A percentile compares a stretch with the other conserved stretches of the same genome.
phyloP scores from a whole-genome alignment of 2,329 filamentous ascomycete species.

The Neurospora sp. region DNA sequence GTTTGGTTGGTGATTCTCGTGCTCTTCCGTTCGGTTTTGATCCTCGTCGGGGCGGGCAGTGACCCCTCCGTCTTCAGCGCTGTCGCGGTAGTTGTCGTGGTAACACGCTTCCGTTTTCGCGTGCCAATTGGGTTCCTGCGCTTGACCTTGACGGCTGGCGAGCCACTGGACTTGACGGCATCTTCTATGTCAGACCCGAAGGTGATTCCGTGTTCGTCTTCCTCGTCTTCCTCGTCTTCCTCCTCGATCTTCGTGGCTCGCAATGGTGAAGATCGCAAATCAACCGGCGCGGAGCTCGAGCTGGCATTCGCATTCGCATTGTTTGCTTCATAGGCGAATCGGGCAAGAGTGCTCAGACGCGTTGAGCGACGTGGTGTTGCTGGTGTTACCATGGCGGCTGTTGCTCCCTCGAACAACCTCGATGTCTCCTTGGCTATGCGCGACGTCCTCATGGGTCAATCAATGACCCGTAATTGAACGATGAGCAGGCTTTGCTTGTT shows the following conservation, averaged over 20 bases:
- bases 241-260: constrained; percentile 15
- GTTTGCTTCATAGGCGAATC: constrained; percentile 31
- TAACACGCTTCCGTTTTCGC: constrained; percentile 23
- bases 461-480: not conserved
- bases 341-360: constrained; percentile 34
- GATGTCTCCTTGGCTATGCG: constrained; percentile 48
- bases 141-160: not conserved
- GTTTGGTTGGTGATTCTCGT: constrained; percentile 3
- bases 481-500: not conserved
- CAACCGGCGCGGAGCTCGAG: not conserved
- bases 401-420: constrained; percentile 39
- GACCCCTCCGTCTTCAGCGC: not conserved
- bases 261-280: not conserved
- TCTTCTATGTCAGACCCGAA: constrained; percentile 25
- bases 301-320: constrained; percentile 13
- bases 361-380: constrained; percentile 34
- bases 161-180: constrained; percentile 15
- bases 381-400: constrained; percentile 19
- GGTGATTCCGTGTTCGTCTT: constrained; percentile 5
- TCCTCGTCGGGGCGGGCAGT: constrained; percentile 1
- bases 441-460: constrained; percentile 43
- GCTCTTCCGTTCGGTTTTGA: constrained; percentile 7
- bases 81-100: constrained; percentile 16
- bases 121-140: constrained; percentile 5
- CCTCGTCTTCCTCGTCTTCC: constrained; percentile 3